phyloP scores from a whole-genome alignment of 768 basidiomycete genomes.

The Mycena vulgaris region DNA sequence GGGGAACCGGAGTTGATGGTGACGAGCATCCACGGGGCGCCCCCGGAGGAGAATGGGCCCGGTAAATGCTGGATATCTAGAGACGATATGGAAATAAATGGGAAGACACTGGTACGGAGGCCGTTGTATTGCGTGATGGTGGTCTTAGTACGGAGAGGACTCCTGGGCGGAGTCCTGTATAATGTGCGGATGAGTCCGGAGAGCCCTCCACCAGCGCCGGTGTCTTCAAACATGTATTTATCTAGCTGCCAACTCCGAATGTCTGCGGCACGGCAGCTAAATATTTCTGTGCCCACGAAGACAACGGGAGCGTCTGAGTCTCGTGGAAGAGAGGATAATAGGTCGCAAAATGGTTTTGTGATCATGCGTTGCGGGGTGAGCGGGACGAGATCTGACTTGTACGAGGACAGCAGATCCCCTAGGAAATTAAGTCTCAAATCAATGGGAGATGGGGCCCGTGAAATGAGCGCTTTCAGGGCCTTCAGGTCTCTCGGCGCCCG shows the following conservation, averaged over 20 bases:
- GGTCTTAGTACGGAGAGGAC: slow-evolving; percentile 21
- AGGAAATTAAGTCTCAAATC: slow-evolving; percentile 28
- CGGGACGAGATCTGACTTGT: slow-evolving; percentile 28
- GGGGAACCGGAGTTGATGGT: slow-evolving; percentile 13
- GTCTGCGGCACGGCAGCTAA: slow-evolving; percentile 27
- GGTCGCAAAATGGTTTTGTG: slow-evolving; percentile 33
- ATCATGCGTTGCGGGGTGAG: slow-evolving; percentile 26
- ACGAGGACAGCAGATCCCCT: slow-evolving; percentile 33
- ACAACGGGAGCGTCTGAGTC: slow-evolving; percentile 29
- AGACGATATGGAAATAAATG: slow-evolving; percentile 35
- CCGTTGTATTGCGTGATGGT: slow-evolving; percentile 30
- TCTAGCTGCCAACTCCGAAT: slow-evolving; percentile 32
- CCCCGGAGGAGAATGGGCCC: slow-evolving; percentile 10
- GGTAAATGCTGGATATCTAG: slow-evolving; percentile 22
- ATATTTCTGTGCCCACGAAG: slow-evolving; percentile 33
- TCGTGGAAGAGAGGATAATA: slow-evolving; percentile 28
- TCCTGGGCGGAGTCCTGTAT: not conserved
- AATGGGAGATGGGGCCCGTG: not conserved
- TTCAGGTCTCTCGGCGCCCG: slow-evolving; percentile 21
- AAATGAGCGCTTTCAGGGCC: slow-evolving; percentile 9
- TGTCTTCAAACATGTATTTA: slow-evolving; percentile 28
- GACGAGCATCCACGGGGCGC: slow-evolving; percentile 27
- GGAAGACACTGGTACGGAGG: slow-evolving; percentile 18
- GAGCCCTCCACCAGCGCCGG: not conserved
- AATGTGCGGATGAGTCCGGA: slow-evolving; percentile 2